phyloP scores from a whole-genome alignment of 352 stramenopile species.

The Phytophthora citricola region DNA sequence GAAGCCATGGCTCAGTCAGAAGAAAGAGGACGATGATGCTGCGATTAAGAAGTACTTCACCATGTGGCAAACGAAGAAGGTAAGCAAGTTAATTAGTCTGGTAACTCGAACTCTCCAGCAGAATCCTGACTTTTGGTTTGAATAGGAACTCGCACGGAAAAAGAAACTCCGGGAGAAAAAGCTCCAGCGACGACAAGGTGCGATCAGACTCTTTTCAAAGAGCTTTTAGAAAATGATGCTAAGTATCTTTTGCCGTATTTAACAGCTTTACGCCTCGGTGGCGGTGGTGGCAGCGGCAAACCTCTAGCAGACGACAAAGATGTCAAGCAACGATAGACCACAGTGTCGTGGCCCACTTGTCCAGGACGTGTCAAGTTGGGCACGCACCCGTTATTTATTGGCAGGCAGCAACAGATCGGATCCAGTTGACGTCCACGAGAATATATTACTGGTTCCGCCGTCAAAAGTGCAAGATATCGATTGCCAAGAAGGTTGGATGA shows the following conservation, averaged over 20 bases:
- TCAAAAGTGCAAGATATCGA: too few species aligned
- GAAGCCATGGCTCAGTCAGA: constrained; percentile 68
- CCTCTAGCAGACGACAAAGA: constrained; percentile 24
- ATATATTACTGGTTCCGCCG: constrained; percentile 9
- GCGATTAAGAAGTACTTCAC: constrained; percentile 64
- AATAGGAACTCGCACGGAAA: constrained; percentile 72
- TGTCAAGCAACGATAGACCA: constrained; percentile 44
- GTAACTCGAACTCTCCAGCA: neutral
- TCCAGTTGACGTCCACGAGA: constrained; percentile 19
- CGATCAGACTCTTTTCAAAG: neutral
- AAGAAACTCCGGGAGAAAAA: constrained; percentile 82
- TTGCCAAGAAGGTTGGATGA: too few species aligned
- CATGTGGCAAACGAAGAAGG: constrained; percentile 75
- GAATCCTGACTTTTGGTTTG: too few species aligned
- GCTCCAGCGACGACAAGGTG: constrained; percentile 66
- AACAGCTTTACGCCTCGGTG: constrained; percentile 34
- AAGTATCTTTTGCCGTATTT: neutral
- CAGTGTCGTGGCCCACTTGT: constrained; percentile 14
- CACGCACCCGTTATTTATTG: constrained; percentile 45
- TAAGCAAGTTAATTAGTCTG: constrained; percentile 22
- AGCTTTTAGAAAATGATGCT: too few species aligned
- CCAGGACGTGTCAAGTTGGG: constrained; percentile 10
- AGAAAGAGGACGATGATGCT: constrained; percentile 52
- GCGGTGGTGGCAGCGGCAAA: constrained; percentile 35
- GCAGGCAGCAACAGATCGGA: constrained; percentile 17